These are phyloP conservation scores for Blastocystis sp. DNA, from an alignment of 352 stramenopile genomes.

Conservation along the genomic window DNA sequence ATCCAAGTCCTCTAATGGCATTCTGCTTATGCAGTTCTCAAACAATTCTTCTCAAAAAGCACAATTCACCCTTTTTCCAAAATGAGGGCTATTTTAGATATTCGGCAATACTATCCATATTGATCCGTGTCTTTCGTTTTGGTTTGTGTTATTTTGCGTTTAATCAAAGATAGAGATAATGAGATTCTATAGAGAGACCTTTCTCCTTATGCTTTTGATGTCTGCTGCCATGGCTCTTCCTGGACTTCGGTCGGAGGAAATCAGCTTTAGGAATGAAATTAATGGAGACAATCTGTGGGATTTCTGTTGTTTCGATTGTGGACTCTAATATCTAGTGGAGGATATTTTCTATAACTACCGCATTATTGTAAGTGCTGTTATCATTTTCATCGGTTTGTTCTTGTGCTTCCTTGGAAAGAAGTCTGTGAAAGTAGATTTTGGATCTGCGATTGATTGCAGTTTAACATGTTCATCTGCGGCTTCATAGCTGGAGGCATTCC, in stretches of 20 bases:
- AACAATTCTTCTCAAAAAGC: background rate
- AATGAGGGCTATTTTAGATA: background rate
- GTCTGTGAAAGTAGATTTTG: constrained; percentile 19
- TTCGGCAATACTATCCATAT: background rate
- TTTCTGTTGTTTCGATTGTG: background rate
- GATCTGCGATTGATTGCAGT: background rate
- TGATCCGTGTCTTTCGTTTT: background rate
- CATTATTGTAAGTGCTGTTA: constrained; percentile 38
- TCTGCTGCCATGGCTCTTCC: background rate
- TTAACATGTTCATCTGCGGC: constrained; percentile 58
- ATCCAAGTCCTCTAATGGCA: background rate
- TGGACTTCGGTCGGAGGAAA: background rate
- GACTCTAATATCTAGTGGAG: background rate
- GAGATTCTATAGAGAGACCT: background rate
- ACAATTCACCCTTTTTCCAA: background rate
- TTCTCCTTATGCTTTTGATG: background rate
- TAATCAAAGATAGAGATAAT: background rate
- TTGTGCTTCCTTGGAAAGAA: constrained; percentile 52
- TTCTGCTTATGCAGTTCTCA: background rate
- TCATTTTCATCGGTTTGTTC: constrained; percentile 49
- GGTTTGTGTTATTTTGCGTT: background rate
- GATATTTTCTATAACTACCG: constrained; percentile 31
- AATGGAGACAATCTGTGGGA: constrained; percentile 40
- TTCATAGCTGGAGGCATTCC: constrained; percentile 45
- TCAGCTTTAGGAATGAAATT: background rate